These are phyloP conservation scores for Erysimum cheiranthoides DNA, from an alignment of 345 rosid genomes.

Conservation along the genomic window DNA sequence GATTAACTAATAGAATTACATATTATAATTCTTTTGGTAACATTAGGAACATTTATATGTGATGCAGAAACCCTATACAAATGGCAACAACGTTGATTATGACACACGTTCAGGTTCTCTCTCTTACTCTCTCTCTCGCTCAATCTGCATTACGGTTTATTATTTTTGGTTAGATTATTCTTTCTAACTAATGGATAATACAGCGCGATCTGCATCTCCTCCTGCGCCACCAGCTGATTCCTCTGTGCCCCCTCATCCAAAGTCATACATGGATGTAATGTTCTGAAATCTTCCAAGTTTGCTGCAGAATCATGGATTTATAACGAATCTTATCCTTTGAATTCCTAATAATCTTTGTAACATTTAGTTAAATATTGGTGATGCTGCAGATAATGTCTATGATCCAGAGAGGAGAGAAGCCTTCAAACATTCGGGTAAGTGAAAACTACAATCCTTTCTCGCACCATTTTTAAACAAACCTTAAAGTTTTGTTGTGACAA, in stretches of 20 bases:
- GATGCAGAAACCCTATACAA: slow-evolving; percentile 54
- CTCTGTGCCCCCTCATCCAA: slow-evolving; percentile 74
- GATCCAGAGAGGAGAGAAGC: slow-evolving; percentile 97
- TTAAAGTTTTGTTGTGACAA: slow-evolving; percentile 2
- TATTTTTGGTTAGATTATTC: slow-evolving; percentile 18
- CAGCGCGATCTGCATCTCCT: slow-evolving; percentile 85
- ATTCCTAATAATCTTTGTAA: slow-evolving; percentile 7
- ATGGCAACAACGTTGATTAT: slow-evolving; percentile 62
- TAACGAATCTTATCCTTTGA: background rate
- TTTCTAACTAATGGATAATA: slow-evolving; percentile 38
- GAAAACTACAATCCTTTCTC: slow-evolving; percentile 6
- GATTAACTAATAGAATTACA: background rate
- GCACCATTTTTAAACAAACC: slow-evolving; percentile 20
- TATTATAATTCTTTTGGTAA: slow-evolving; percentile 51
- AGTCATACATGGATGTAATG: slow-evolving; percentile 92
- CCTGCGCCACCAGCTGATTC: slow-evolving; percentile 60
- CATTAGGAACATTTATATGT: slow-evolving; percentile 38
- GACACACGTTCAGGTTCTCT: slow-evolving; percentile 69
- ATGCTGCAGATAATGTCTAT: slow-evolving; percentile 81
- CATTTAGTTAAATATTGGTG: slow-evolving; percentile 6
- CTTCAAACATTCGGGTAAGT: slow-evolving; percentile 82
- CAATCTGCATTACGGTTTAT: background rate
- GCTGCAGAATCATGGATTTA: slow-evolving; percentile 16
- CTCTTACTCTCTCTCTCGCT: slow-evolving; percentile 36
- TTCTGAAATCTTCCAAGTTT: slow-evolving; percentile 10